Conservation (phyloP, 2,329 filamentous ascomycete species). For the Thielaviopsis musarum region DNA sequence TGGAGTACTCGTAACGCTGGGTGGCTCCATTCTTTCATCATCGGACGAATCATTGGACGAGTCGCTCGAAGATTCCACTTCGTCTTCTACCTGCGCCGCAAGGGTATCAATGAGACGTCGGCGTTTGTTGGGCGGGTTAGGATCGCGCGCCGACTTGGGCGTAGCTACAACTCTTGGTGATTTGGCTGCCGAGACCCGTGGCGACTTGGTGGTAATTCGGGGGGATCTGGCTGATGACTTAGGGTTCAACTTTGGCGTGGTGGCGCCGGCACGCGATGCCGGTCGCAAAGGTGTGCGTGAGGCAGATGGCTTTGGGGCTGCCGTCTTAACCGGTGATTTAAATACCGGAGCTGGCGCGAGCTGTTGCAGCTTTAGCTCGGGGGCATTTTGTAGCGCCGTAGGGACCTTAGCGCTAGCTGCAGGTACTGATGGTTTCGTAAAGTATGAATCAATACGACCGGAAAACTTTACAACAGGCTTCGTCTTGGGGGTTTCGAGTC, state of each 20-base stretch:
- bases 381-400: background rate
- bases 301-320: background rate
- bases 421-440: background rate
- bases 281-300: background rate
- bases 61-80: conserved; percentile 14
- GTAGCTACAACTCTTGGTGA: background rate
- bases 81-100: conserved; percentile 23
- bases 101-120: conserved; percentile 27
- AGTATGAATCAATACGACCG: conserved; percentile 10
- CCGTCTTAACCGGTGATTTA: background rate
- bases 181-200: background rate
- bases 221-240: background rate
- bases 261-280: background rate
- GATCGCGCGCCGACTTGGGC: background rate
- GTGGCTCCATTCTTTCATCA: background rate
- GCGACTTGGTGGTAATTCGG: background rate
- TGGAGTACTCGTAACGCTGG: background rate
- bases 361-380: background rate
- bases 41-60: conserved; percentile 13
- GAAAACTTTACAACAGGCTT: conserved; percentile 4
- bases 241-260: background rate
- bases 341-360: background rate
- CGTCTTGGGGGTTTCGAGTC: background rate
- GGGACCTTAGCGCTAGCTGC: background rate
- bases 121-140: conserved; percentile 7